phyloP scores from a whole-genome alignment of 2,329 filamentous ascomycete species.

The Anisogramma anomala region DNA sequence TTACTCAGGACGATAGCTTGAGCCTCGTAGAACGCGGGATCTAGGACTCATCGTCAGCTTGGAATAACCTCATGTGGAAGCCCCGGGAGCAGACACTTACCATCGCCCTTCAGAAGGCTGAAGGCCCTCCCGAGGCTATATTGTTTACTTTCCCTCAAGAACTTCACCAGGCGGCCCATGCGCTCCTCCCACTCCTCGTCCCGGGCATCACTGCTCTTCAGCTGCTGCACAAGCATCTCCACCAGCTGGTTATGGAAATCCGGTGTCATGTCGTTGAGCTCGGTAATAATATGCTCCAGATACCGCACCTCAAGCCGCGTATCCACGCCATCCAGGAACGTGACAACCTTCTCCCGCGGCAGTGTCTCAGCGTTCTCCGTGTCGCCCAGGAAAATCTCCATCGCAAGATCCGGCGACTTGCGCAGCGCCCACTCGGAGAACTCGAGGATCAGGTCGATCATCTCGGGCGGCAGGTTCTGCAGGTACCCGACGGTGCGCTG shows the following conservation, averaged over 20 bases:
- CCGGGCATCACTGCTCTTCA: conserved; percentile 28
- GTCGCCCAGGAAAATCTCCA: conserved; percentile 89
- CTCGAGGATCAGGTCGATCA: conserved; percentile 83
- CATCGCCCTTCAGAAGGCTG: conserved; percentile 64
- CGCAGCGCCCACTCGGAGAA: conserved; percentile 81
- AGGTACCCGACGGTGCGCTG: conserved; percentile 77
- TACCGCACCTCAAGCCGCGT: conserved; percentile 64
- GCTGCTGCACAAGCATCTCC: conserved; percentile 53
- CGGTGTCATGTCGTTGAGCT: conserved; percentile 72
- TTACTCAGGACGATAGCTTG: conserved; percentile 85
- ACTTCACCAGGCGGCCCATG: conserved; percentile 57
- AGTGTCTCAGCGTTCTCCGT: conserved; percentile 89
- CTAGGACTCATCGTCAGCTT: conserved; percentile 30
- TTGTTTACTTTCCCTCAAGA: conserved; percentile 63
- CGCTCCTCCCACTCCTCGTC: conserved; percentile 43
- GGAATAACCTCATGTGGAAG: too few species aligned
- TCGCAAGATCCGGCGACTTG: conserved; percentile 60
- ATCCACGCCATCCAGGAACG: conserved; percentile 62
- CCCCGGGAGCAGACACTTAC: conserved; percentile 42
- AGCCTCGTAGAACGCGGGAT: conserved; percentile 76
- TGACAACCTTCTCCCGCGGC: conserved; percentile 62
- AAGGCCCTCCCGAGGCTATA: conserved; percentile 76
- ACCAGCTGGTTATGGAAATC: conserved; percentile 81
- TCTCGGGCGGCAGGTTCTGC: conserved; percentile 75
- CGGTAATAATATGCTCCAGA: conserved; percentile 79